Evolutionary conservation across 2,329 filamentous ascomycete species (phyloP), one percentile per base, ranked within the genome.

Genomic region (Penicillium sp.): DNA sequence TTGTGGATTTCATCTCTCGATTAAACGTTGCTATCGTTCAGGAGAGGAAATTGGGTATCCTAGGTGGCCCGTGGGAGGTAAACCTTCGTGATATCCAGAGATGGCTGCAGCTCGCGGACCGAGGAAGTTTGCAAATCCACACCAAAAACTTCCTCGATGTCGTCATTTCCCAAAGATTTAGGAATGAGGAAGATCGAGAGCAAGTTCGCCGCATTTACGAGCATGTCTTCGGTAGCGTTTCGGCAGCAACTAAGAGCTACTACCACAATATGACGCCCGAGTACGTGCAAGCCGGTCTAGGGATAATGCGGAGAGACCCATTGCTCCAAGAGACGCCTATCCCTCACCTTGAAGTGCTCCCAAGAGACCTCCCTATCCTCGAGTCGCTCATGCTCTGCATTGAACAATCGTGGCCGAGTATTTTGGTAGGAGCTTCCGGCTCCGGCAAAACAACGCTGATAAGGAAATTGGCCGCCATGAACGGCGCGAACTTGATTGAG

Each of bases 341-440:
- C 15, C 67, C 76, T 13, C 69, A 72, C 17, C 72, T 77, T 67
- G 73, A 65, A 50, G 73, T 81, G 49, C 61, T 77, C 17, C 73
- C 75, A 8, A 64, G 70, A 15, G 78, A 79, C 65, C 84, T 97
- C 4, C 80, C 88, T 2, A 88, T 92, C 64, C 82, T 97, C 41
- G 94, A 99, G 77, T 93, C 93, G 1, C 80, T 97, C 23, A 89
- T 98, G 79, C 85, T 96, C 26, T 96, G 93, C 67, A 85, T 97
- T 50, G 89, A 93, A 71, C 89, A 95, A 70, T 90, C 90, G 56
- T 91, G 96, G 79, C 96, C 95, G 0, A 92, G 92, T 67, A 93
- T 99, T 54, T 79, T 99, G 3, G 92, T 93, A 54, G 93, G 96
- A 0, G 82, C 91, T 2, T 90, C 94, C 0, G 94, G 93, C 0